Conservation (phyloP, 495 filamentous ascomycete species). For the Aspergillus carlsbadensis region DNA sequence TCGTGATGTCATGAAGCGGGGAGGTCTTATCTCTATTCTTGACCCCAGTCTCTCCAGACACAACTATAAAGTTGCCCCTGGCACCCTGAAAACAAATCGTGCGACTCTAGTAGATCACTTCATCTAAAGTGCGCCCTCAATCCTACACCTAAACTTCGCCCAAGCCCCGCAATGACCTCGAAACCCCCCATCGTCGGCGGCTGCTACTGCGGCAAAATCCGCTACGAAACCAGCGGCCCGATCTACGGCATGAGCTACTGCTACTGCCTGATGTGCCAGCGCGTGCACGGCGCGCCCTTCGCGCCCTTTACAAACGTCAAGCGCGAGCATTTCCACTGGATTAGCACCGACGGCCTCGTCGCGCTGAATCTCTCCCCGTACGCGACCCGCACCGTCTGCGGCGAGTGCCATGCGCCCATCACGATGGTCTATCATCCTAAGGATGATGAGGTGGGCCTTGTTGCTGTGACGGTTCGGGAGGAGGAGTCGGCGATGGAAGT, state of each 20-base stretch:
- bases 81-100: no score
- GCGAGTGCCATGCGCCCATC: neutral
- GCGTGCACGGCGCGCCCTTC: conserved; percentile 1
- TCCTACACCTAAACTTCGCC: neutral
- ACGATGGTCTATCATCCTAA: neutral
- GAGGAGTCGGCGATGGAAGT: neutral
- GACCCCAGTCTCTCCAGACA: no score
- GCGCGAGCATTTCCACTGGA: neutral
- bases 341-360: neutral
- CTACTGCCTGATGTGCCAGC: conserved; percentile 3
- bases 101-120: no score
- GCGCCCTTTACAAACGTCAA: neutral
- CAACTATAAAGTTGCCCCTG: no score
- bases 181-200: neutral
- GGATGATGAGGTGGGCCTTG: neutral
- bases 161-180: neutral
- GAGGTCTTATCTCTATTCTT: no score
- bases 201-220: conserved; percentile 1
- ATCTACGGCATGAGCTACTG: neutral
- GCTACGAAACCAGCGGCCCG: neutral
- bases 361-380: neutral
- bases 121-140: no score
- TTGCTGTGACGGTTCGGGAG: neutral
- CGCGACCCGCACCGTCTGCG: neutral
- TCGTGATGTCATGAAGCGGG: no score